Conservation (phyloP, 148 eudicot species). For the Dianthus caryophyllus region DNA sequence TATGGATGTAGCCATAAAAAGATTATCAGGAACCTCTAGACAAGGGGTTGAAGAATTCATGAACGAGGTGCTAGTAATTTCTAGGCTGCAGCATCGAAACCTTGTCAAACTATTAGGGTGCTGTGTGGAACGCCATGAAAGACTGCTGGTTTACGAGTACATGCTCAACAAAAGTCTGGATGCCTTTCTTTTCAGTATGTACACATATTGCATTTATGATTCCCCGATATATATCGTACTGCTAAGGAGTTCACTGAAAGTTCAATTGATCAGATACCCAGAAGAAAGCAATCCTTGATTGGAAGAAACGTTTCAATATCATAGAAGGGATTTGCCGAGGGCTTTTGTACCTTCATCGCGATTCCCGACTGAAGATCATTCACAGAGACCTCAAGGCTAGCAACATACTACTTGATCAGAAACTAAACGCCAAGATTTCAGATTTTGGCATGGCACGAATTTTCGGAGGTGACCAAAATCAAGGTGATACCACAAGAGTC, state of each 20-base stretch:
- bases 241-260: neutral
- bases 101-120: conserved; percentile 48
- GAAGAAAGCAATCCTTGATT: conserved; percentile 32
- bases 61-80: conserved; percentile 46
- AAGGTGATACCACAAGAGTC: conserved; percentile 47
- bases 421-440: conserved; percentile 44
- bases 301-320: conserved; percentile 41
- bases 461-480: conserved; percentile 45
- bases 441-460: conserved; percentile 66
- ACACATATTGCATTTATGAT: neutral
- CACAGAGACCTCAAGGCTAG: conserved; percentile 53
- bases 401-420: conserved; percentile 46
- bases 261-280: neutral
- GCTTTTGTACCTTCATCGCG: conserved; percentile 51
- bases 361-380: conserved; percentile 50
- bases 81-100: conserved; percentile 57
- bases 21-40: conserved; percentile 47
- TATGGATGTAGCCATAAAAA: conserved; percentile 45
- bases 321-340: conserved; percentile 60
- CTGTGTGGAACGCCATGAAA: conserved; percentile 44
- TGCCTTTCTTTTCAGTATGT: conserved; percentile 46
- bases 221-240: neutral
- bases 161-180: conserved; percentile 55
- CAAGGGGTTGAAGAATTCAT: conserved; percentile 50
- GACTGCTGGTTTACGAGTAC: conserved; percentile 43